Evolutionary conservation across 1,284 basidiomycete species (phyloP).

Genomic region (Apiotrichum sp.): DNA sequence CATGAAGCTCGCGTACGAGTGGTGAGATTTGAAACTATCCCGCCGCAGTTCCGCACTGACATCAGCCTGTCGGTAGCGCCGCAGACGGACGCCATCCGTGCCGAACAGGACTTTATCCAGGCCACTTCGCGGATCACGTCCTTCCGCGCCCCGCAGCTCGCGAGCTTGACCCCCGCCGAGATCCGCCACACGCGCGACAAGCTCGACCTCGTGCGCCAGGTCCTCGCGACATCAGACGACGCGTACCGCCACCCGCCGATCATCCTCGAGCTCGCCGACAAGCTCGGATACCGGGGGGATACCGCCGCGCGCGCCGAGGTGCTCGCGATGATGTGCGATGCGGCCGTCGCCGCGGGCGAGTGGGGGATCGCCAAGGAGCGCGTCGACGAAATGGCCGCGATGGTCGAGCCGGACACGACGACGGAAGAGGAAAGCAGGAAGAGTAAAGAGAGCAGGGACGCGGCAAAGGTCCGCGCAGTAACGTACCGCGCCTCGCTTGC

Average conservation of each 20-base stretch:
- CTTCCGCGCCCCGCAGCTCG: constrained; percentile 59
- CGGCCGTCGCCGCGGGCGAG: constrained; percentile 72
- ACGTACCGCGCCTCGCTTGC: constrained; percentile 39
- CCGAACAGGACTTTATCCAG: constrained; percentile 86
- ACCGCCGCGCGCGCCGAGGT: constrained; percentile 67
- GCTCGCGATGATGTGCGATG: constrained; percentile 79
- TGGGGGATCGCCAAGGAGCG: constrained; percentile 65
- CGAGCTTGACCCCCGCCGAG: constrained; percentile 71
- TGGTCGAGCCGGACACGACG: constrained; percentile 43
- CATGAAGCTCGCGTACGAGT: constrained; percentile 92
- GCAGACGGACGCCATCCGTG: constrained; percentile 57
- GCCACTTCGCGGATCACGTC: constrained; percentile 65
- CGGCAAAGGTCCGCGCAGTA: constrained; percentile 50
- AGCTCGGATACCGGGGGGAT: constrained; percentile 72
- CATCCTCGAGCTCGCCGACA: constrained; percentile 76
- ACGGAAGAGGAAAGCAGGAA: neutral
- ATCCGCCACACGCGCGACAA: constrained; percentile 81
- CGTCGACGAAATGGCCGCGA: constrained; percentile 64
- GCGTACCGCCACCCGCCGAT: constrained; percentile 85
- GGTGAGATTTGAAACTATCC: constrained; percentile 52
- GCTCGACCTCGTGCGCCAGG: constrained; percentile 66
- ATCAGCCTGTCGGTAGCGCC: constrained; percentile 66
- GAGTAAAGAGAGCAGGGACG: neutral
- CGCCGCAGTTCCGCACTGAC: neutral
- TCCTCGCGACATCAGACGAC: constrained; percentile 71